phyloP scores from a whole-genome alignment of 495 filamentous ascomycete genomes.

The Umbilicaria muhlenbergii region DNA sequence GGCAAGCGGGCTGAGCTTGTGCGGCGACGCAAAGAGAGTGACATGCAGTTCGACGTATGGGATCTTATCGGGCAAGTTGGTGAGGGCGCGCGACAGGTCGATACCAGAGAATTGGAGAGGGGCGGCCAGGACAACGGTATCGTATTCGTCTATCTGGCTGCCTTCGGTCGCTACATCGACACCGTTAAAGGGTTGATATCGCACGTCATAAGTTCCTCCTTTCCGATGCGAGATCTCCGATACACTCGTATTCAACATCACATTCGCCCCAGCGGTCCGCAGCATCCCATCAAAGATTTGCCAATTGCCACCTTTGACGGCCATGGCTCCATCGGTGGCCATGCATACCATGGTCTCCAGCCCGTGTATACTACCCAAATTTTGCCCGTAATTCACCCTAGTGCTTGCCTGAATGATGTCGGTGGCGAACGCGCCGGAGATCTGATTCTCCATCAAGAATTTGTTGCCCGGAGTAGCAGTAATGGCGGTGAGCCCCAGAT shows the following conservation, averaged over 20 bases:
- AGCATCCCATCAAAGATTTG: conserved; percentile 80
- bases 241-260: conserved; percentile 59
- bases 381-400: conserved; percentile 90
- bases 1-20: conserved; percentile 44
- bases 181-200: conserved; percentile 20
- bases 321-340: conserved; percentile 71
- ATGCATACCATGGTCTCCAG: conserved; percentile 88
- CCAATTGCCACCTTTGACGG: conserved; percentile 84
- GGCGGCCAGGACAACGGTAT: conserved; percentile 64
- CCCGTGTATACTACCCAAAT: conserved; percentile 70
- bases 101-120: conserved; percentile 68
- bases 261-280: conserved; percentile 38
- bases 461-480: conserved; percentile 58
- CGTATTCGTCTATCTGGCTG: conserved; percentile 30
- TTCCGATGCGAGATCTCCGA: conserved; percentile 33
- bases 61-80: conserved; percentile 27
- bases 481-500: conserved; percentile 45
- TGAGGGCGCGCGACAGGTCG: conserved; percentile 31
- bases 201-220: conserved; percentile 35
- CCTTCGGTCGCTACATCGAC: conserved; percentile 4
- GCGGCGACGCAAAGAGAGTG: conserved; percentile 71
- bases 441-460: conserved; percentile 50
- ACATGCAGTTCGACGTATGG: conserved; percentile 76
- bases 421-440: conserved; percentile 47
- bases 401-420: conserved; percentile 90